Percentiles rank a stretch among this genome's conserved stretches.
Evolutionary conservation across 148 eudicot species (phyloP).

Genomic region (Rheum nobile): DNA sequence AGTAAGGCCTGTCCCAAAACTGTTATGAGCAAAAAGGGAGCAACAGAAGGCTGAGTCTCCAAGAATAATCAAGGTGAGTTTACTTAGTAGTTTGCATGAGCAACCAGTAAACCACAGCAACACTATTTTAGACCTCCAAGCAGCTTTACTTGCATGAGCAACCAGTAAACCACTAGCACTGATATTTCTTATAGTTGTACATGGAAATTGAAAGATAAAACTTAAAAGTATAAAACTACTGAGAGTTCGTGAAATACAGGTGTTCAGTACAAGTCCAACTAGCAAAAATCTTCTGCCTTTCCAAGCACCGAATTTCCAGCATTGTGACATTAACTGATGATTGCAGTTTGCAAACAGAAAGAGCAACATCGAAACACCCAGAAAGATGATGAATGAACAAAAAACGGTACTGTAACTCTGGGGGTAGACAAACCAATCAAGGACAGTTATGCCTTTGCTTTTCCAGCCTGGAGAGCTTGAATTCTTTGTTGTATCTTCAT

Average conservation of each 20-base stretch:
- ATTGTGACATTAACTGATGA: not conserved
- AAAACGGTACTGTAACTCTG: constrained; percentile 24
- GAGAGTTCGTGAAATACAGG: not conserved
- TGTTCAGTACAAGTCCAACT: constrained; percentile 1
- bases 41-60: not conserved
- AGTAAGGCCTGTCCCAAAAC: not conserved
- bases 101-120: too few species aligned
- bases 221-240: not conserved
- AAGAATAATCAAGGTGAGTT: too few species aligned
- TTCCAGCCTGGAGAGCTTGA: constrained; percentile 82
- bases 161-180: not conserved
- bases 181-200: not conserved
- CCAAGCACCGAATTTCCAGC: not conserved
- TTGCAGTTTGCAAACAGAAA: not conserved
- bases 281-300: not conserved
- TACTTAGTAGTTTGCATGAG: too few species aligned
- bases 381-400: constrained; percentile 24
- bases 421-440: constrained; percentile 9
- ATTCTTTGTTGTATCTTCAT: constrained; percentile 72
- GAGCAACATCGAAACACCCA: not conserved
- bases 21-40: not conserved
- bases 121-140: not conserved
- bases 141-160: not conserved
- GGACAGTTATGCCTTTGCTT: constrained; percentile 48
- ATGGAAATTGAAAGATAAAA: not conserved